Evolutionary conservation across 2,329 filamentous ascomycete genomes (phyloP).

Genomic region (Monosporascus cannonballus): DNA sequence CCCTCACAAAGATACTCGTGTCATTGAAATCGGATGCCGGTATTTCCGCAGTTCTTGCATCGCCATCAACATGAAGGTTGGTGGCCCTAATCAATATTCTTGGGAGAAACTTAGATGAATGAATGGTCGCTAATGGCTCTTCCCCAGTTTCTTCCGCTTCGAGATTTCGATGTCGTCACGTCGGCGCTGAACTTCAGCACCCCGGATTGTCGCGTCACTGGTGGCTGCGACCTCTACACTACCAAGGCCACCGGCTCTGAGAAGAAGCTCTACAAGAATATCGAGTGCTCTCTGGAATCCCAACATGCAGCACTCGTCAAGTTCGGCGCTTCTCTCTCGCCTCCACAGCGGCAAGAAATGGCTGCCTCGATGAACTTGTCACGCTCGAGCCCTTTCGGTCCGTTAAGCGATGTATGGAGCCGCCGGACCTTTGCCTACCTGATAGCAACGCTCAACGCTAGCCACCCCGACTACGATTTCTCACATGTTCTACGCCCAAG

Average conservation of each 20-base stretch:
- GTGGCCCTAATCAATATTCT: not conserved
- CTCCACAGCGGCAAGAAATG: conserved; percentile 68
- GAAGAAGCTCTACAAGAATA: conserved; percentile 95
- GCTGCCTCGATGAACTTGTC: conserved; percentile 67
- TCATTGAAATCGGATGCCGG: conserved; percentile 4
- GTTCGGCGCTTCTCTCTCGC: conserved; percentile 80
- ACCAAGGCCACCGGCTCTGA: conserved; percentile 93
- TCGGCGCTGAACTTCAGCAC: conserved; percentile 95
- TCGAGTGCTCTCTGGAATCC: conserved; percentile 83
- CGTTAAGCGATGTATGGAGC: conserved; percentile 79
- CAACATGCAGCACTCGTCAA: conserved; percentile 86
- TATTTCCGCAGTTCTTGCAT: not conserved
- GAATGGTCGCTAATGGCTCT: not conserved
- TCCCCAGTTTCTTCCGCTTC: conserved; percentile 77
- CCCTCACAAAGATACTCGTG: not conserved
- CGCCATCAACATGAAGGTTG: conserved; percentile 23
- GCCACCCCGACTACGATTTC: conserved; percentile 95
- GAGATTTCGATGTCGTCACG: conserved; percentile 86
- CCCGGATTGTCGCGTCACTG: conserved; percentile 83
- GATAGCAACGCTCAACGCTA: conserved; percentile 93
- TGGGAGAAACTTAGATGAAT: not conserved
- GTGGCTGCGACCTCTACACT: conserved; percentile 93
- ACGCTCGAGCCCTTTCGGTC: conserved; percentile 85
- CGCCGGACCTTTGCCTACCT: conserved; percentile 92
- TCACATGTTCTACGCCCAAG: conserved; percentile 82